Percentiles rank a stretch among this genome's conserved stretches.
Evolutionary conservation across 352 stramenopile species (phyloP).

Genomic region (Aphanomyces cochlioides): DNA sequence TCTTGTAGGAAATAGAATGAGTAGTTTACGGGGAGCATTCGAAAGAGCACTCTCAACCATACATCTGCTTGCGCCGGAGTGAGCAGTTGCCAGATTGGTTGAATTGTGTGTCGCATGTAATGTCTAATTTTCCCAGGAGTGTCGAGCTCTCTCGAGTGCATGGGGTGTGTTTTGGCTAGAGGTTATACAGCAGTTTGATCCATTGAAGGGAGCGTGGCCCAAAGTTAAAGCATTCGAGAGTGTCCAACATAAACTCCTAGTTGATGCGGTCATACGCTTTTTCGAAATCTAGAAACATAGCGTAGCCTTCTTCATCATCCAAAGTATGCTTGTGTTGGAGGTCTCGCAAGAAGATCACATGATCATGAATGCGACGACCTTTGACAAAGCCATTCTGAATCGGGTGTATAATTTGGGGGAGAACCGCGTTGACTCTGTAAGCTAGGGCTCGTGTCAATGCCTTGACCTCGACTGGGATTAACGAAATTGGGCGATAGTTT

Average conservation of each 20-base stretch:
- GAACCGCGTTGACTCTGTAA: background rate
- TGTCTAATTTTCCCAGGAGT: background rate
- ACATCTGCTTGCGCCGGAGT: background rate
- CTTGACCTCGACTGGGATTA: slow-evolving; percentile 37
- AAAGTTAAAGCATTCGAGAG: too few species aligned
- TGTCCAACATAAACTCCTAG: slow-evolving; percentile 32
- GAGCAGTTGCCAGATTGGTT: background rate
- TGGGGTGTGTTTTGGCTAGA: background rate
- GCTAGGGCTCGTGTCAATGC: slow-evolving; percentile 25
- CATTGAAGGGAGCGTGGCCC: too few species aligned
- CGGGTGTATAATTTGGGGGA: slow-evolving; percentile 24
- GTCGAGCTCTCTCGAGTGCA: background rate
- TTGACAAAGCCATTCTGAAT: slow-evolving; percentile 33
- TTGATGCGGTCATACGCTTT: slow-evolving; percentile 38
- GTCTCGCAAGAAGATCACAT: slow-evolving; percentile 29
- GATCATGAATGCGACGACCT: slow-evolving; percentile 31
- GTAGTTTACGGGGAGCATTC: background rate
- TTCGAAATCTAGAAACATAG: slow-evolving; percentile 34
- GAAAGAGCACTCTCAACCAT: background rate
- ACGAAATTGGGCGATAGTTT: slow-evolving; percentile 35
- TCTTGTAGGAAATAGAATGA: background rate
- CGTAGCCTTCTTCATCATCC: slow-evolving; percentile 21
- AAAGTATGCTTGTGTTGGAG: slow-evolving; percentile 30
- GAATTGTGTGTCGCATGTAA: background rate
- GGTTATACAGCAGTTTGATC: too few species aligned